phyloP scores from a whole-genome alignment of 805 yeast genomes.

The Candida odintsovae region DNA sequence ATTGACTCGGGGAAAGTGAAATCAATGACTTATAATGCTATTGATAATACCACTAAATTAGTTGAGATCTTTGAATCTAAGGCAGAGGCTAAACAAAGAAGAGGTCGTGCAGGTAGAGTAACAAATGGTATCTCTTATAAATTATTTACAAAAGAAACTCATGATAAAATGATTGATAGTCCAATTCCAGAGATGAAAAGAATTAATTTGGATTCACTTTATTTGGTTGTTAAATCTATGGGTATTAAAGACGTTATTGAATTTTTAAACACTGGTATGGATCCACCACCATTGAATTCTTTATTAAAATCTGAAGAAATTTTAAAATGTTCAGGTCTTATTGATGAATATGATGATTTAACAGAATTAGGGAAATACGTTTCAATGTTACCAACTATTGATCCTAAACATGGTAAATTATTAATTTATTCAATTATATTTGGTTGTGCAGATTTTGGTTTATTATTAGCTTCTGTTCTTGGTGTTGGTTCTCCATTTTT shows the following conservation, averaged over 20 bases:
- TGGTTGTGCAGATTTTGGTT: conserved; percentile 70
- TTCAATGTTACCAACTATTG: conserved; percentile 76
- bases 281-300: conserved; percentile 57
- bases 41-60: conserved; percentile 61
- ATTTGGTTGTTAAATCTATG: conserved; percentile 83
- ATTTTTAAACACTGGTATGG: conserved; percentile 72
- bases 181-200: conserved; percentile 89
- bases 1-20: conserved; percentile 86
- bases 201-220: conserved; percentile 76
- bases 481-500: conserved; percentile 73
- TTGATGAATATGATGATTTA: conserved; percentile 42
- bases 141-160: conserved; percentile 61
- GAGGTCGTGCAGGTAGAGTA: conserved; percentile 99
- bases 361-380: conserved; percentile 78
- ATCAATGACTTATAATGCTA: conserved; percentile 63
- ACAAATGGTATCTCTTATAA: conserved; percentile 77
- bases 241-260: conserved; percentile 66
- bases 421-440: conserved; percentile 75
- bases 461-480: conserved; percentile 75
- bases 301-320: conserved; percentile 35
- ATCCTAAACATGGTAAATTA: conserved; percentile 78
- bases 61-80: conserved; percentile 82
- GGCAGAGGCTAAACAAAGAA: conserved; percentile 85
- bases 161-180: conserved; percentile 54
- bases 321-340: conserved; percentile 69